Base-by-base conservation (phyloP, 2,329 filamentous ascomycete genomes). In the Sodiomyces alkalinus region DNA sequence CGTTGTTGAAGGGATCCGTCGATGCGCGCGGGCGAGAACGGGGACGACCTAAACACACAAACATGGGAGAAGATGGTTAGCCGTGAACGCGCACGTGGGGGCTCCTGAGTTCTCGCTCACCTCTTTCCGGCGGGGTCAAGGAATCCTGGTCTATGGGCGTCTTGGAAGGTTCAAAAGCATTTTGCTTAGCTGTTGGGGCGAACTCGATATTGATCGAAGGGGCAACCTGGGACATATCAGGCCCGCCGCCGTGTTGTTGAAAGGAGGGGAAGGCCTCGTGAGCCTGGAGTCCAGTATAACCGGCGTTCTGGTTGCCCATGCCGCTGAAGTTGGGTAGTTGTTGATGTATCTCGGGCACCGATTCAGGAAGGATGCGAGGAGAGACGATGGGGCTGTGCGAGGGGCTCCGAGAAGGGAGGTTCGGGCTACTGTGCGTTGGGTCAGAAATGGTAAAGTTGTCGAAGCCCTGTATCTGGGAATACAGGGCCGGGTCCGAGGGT, bases 141-240 rank as follows among this genome's bases (percentile, higher is more conserved):
- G 85, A 83, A 48, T 92, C 81, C 37, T 75, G 66, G 39, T 82
- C 73, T 39, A 74, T 58, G n/a, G 63, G 62, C 17, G 65, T 55
- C 44, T 80, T 81, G 13, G 66, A 60, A 17, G 69, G 67, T 37
- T 77, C 78, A 46, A 80, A 78, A 40, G 63, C 72, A 29, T 62
- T 68, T 42, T 70, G 70, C 33, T 68, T 59, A 29, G 79, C 70
- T 7, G 75, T 75, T 15, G 86, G 86, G 11, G 85, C 86, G 50
- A 82, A 85, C 47, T 93, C 81, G 41, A 94, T 90, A 46, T 90
- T 92, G 53, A 94, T 94, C 28, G 86, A 81, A n/a, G 86, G 81
- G 4, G 78, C 79, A 76, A 92, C 90, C 40, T 80, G 74, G 5
- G 72, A 69, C 47, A 80, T 68, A 32, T 86, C 79, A 17, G 54